These are phyloP conservation scores for Suillus occidentalis DNA, from an alignment of 768 basidiomycete genomes.

Conservation along the genomic window DNA sequence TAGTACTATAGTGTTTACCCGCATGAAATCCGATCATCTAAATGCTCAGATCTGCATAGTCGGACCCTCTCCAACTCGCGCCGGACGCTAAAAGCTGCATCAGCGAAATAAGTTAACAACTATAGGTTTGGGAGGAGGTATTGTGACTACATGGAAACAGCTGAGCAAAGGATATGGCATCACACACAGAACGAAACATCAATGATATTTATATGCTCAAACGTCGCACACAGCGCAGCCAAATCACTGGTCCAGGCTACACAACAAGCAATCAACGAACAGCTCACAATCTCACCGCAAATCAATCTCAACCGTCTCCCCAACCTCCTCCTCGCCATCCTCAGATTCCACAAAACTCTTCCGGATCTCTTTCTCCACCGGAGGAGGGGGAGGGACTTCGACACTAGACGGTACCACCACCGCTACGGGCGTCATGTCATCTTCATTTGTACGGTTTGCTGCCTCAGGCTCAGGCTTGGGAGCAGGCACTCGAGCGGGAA, in stretches of 20 bases:
- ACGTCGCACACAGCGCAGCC: not conserved
- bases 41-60: not conserved
- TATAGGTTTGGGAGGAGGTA: not conserved
- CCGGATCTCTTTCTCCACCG: slow-evolving; percentile 67
- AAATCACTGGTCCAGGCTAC: not conserved
- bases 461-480: slow-evolving; percentile 2
- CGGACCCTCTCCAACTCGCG: not conserved
- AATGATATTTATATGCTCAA: not conserved
- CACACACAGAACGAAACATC: not conserved
- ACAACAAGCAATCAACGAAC: not conserved
- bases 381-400: slow-evolving; percentile 80
- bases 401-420: slow-evolving; percentile 62
- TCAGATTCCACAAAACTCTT: slow-evolving; percentile 47
- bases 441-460: slow-evolving; percentile 13
- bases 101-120: not conserved
- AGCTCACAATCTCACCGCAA: slow-evolving; percentile 35
- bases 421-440: slow-evolving; percentile 16
- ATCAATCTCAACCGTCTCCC: slow-evolving; percentile 74
- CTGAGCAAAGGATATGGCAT: not conserved
- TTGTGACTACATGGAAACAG: not conserved
- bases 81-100: not conserved
- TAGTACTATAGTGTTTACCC: not conserved
- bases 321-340: slow-evolving; percentile 70
- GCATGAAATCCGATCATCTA: not conserved
- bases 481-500: slow-evolving; percentile 20